Conservation (phyloP, 371 early-diverging fungal genomes). For the Zychaea mexicana region DNA sequence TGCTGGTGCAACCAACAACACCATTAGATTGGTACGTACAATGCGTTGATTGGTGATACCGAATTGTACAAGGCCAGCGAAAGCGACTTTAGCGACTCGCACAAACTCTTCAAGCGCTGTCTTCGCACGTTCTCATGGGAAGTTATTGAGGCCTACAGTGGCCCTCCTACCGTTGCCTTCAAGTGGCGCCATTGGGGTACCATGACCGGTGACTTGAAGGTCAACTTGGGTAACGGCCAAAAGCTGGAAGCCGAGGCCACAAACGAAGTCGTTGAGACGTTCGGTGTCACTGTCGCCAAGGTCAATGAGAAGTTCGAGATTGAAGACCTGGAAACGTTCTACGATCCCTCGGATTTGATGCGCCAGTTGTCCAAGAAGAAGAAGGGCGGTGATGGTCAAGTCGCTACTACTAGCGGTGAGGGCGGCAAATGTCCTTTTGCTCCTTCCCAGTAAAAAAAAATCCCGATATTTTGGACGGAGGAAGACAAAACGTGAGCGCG, state of each 20-base stretch:
- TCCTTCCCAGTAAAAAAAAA: slow-evolving; percentile 8
- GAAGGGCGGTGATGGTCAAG: slow-evolving; percentile 14
- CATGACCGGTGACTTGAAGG: slow-evolving; percentile 44
- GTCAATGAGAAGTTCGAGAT: slow-evolving; percentile 50
- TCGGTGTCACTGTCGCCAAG: slow-evolving; percentile 51
- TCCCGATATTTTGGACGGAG: background rate
- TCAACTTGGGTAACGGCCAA: slow-evolving; percentile 38
- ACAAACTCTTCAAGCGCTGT: slow-evolving; percentile 53
- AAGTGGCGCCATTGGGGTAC: slow-evolving; percentile 59
- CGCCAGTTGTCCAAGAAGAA: slow-evolving; percentile 49
- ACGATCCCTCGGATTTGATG: slow-evolving; percentile 50
- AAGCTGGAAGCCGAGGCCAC: slow-evolving; percentile 46
- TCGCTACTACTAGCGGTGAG: slow-evolving; percentile 4
- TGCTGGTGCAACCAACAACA: no score
- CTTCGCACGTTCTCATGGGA: slow-evolving; percentile 56
- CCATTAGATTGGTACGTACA: slow-evolving; percentile 58
- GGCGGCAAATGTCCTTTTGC: slow-evolving; percentile 48
- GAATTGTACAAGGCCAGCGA: slow-evolving; percentile 56
- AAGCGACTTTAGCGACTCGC: slow-evolving; percentile 52
- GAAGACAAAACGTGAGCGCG: no score
- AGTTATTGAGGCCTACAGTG: slow-evolving; percentile 52
- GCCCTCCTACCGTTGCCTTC: slow-evolving; percentile 55
- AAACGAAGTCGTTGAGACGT: slow-evolving; percentile 43
- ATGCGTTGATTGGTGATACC: slow-evolving; percentile 58
- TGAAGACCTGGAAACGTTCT: slow-evolving; percentile 51